Conservation (phyloP, 2,329 filamentous ascomycete genomes). For the Hypoxylon sp. region DNA sequence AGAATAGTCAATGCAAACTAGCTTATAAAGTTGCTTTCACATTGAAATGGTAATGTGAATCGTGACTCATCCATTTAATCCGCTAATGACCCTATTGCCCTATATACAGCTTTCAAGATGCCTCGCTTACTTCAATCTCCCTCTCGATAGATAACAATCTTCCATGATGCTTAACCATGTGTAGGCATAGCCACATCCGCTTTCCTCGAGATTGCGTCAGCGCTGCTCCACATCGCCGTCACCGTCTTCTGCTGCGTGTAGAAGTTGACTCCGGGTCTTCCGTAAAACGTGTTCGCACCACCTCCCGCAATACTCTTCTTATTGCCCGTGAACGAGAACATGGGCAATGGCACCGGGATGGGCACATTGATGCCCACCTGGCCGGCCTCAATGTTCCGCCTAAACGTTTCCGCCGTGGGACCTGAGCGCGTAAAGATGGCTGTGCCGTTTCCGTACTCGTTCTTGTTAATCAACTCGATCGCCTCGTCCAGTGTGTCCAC, state of each 20-base stretch:
- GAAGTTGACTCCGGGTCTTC: conserved; percentile 90
- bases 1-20: too few relatives aligned
- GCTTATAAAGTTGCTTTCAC: too few relatives aligned
- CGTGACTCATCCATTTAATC: background rate
- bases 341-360: conserved; percentile 79
- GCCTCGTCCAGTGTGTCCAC: conserved; percentile 84
- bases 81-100: background rate
- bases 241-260: conserved; percentile 99
- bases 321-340: conserved; percentile 81
- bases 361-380: conserved; percentile 90
- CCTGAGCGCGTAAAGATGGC: conserved; percentile 88
- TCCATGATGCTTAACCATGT: conserved; percentile 52
- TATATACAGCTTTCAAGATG: conserved; percentile 2
- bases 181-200: conserved; percentile 90
- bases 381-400: conserved; percentile 84
- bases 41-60: background rate
- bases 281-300: conserved; percentile 95
- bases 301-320: conserved; percentile 95
- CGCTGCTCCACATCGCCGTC: conserved; percentile 88
- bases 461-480: conserved; percentile 84
- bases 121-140: background rate
- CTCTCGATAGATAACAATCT: background rate
- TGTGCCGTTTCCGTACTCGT: conserved; percentile 89
- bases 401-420: conserved; percentile 82
- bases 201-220: conserved; percentile 88